A percentile compares a stretch with the other conserved stretches of the same genome.
These are phyloP conservation scores for Phytophthora megakarya DNA, from an alignment of 352 stramenopile genomes.

Conservation along the genomic window DNA sequence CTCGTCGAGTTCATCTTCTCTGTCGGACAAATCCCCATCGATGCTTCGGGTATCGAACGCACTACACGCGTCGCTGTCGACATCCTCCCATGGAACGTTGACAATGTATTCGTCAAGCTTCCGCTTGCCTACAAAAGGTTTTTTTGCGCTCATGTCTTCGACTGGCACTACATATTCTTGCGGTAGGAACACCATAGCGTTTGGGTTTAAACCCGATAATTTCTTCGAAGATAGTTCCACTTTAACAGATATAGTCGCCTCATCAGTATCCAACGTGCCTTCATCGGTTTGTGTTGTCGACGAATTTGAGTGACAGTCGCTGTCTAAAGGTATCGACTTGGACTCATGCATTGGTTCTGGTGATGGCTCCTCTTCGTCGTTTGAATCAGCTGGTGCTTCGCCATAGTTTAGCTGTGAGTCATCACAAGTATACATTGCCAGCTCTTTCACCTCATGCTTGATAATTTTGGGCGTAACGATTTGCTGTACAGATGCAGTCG, in stretches of 20 bases:
- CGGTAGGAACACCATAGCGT: conserved; percentile 63
- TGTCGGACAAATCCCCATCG: conserved; percentile 27
- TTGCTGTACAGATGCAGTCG: background rate
- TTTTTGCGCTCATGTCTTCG: conserved; percentile 4
- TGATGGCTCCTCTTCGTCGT: conserved; percentile 12
- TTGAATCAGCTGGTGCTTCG: background rate
- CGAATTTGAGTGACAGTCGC: conserved; percentile 14
- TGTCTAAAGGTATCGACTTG: background rate
- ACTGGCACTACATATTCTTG: conserved; percentile 6
- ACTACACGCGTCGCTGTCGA: conserved; percentile 25
- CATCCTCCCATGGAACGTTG: conserved; percentile 44
- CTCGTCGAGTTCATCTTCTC: conserved; percentile 31
- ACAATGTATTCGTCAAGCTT: conserved; percentile 80
- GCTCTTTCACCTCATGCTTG: background rate
- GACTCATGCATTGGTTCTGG: conserved; percentile 26
- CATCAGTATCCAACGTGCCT: conserved; percentile 10
- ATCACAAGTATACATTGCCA: background rate
- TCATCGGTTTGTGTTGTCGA: conserved; percentile 22
- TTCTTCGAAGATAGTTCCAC: conserved; percentile 11
- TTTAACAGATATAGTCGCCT: conserved; percentile 2
- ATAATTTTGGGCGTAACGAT: background rate
- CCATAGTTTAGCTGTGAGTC: background rate
- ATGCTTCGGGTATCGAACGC: conserved; percentile 18
- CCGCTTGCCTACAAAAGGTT: conserved; percentile 48
- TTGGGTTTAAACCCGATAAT: conserved; percentile 53